These are phyloP conservation scores for Ophiosphaerella korrae DNA, from an alignment of 2,329 filamentous ascomycete species.

Conservation along the genomic window DNA sequence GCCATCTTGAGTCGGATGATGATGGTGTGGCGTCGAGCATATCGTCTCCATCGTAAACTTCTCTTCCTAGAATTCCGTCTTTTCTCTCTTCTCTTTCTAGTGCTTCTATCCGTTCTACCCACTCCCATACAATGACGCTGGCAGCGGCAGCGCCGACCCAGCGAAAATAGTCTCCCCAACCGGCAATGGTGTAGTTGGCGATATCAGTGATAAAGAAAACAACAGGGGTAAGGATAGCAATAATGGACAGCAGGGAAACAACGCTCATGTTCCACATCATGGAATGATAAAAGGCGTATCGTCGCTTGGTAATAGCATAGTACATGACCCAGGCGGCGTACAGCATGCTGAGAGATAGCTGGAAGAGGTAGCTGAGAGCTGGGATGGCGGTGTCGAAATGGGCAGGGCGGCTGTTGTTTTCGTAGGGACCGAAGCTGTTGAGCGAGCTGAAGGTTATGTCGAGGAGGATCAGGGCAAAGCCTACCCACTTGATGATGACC, in stretches of 20 bases:
- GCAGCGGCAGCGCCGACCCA: slow-evolving; percentile 96
- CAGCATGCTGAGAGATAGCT: slow-evolving; percentile 81
- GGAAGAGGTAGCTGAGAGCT: slow-evolving; percentile 87
- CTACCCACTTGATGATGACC: slow-evolving; percentile 98
- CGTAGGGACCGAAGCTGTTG: slow-evolving; percentile 74
- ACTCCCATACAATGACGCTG: slow-evolving; percentile 97
- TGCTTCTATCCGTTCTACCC: slow-evolving; percentile 93
- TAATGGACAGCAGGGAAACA: slow-evolving; percentile 76
- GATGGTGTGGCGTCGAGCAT: slow-evolving; percentile 75
- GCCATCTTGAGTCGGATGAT: slow-evolving; percentile 60
- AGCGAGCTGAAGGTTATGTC: slow-evolving; percentile 90
- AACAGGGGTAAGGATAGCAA: slow-evolving; percentile 84
- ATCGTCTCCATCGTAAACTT: slow-evolving; percentile 93
- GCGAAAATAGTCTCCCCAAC: slow-evolving; percentile 92
- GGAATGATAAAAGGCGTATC: slow-evolving; percentile 87
- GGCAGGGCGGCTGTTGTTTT: slow-evolving; percentile 66
- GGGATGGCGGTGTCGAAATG: slow-evolving; percentile 89
- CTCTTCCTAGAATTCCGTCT: slow-evolving; percentile 86
- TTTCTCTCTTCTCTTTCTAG: slow-evolving; percentile 92
- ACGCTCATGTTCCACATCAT: slow-evolving; percentile 89
- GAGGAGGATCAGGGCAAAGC: slow-evolving; percentile 88
- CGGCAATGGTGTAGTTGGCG: slow-evolving; percentile 79
- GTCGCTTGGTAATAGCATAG: slow-evolving; percentile 88
- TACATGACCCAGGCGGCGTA: slow-evolving; percentile 95
- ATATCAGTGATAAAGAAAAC: slow-evolving; percentile 95